Conservation (phyloP, 345 rosid species). For the Leavenworthia alabamica region DNA sequence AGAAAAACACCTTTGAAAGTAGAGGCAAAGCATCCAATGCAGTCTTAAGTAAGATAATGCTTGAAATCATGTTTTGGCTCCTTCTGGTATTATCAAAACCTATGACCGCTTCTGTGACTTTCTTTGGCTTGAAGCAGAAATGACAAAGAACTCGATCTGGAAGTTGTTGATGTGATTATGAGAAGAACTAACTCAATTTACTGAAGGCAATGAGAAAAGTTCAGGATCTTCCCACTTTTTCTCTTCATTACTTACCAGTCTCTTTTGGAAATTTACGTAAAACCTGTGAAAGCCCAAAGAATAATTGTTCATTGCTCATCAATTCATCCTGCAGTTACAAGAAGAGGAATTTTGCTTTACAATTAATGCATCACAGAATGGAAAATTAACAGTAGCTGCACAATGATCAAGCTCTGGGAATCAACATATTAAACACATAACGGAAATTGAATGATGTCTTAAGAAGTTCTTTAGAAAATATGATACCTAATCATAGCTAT, state of each 20-base stretch:
- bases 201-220: slow-evolving; percentile 9
- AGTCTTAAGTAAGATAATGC: slow-evolving; percentile 90
- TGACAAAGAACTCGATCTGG: slow-evolving; percentile 94
- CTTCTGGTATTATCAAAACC: slow-evolving; percentile 60
- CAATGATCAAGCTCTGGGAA: slow-evolving; percentile 16
- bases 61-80: slow-evolving; percentile 81
- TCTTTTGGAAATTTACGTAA: slow-evolving; percentile 95
- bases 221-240: slow-evolving; percentile 11
- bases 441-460: background rate
- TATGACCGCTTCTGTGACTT: slow-evolving; percentile 57
- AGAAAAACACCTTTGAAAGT: slow-evolving; percentile 54
- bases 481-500: slow-evolving; percentile 13
- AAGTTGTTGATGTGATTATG: slow-evolving; percentile 17
- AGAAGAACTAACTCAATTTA: background rate
- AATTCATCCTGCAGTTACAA: slow-evolving; percentile 71
- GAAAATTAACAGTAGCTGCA: background rate
- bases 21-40: slow-evolving; percentile 91
- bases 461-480: slow-evolving; percentile 17
- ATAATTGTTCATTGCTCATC: slow-evolving; percentile 89
- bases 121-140: slow-evolving; percentile 94
- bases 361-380: slow-evolving; percentile 13
- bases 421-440: too few species aligned
- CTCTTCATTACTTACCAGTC: slow-evolving; percentile 48
- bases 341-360: slow-evolving; percentile 4
- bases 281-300: slow-evolving; percentile 92